Conservation (phyloP, 257 asterid species). For the Eustoma russellianum region DNA sequence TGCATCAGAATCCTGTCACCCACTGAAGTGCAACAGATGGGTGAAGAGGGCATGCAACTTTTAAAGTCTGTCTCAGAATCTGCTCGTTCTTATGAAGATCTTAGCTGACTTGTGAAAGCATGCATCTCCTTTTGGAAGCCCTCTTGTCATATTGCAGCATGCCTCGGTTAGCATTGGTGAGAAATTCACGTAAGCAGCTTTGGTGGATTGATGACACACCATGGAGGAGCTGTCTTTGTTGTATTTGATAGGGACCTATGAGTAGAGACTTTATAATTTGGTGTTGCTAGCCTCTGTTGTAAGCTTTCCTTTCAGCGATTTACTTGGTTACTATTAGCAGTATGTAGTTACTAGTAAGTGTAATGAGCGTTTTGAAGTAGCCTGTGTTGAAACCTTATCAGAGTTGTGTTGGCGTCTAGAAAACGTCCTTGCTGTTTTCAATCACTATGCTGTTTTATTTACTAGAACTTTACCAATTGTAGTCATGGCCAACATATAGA, state of each 20-base stretch:
- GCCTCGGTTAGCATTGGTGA: no score
- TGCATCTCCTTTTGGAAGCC: no score
- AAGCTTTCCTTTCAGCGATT: background rate
- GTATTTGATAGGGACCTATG: background rate
- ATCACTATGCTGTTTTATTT: no score
- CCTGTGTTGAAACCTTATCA: background rate
- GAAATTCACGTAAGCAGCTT: background rate
- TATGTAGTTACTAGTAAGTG: background rate
- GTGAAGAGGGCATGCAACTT: conserved; percentile 98
- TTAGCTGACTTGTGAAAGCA: conserved; percentile 18
- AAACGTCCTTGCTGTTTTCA: no score
- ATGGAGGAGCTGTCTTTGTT: no score
- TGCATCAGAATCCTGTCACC: conserved; percentile 94
- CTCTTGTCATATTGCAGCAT: no score
- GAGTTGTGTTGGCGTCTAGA: no score
- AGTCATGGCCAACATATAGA: no score
- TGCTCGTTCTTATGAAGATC: conserved; percentile 20
- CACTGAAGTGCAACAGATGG: conserved; percentile 95
- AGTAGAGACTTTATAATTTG: conserved; percentile 5
- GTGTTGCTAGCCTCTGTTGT: background rate
- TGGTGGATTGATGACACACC: background rate
- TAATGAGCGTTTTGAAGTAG: no score
- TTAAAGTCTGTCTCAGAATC: conserved; percentile 48
- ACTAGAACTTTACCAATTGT: no score
- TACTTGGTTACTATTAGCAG: background rate